Base-by-base conservation (phyloP, 805 yeast genomes). In the Alloascoidea africana region DNA sequence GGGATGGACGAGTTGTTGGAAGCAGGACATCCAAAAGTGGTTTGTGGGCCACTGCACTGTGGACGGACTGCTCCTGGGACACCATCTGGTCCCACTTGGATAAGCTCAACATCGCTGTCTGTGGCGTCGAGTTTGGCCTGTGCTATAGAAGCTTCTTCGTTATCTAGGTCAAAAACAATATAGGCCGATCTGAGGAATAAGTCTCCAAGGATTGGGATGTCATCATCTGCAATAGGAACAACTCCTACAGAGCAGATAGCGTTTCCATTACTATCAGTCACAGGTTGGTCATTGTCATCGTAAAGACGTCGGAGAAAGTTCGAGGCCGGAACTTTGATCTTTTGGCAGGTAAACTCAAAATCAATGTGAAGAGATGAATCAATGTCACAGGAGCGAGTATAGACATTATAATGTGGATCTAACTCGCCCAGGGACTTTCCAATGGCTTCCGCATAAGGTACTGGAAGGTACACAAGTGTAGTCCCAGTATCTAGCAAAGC, bases 151-250 rank as follows among this genome's bases (percentile, higher is more conserved):
- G 73, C 56, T 44, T 65, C 56, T 27, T 49, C 51, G 39, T 60
- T 63, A 14, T 70, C 77, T 39, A 71, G 54, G 48, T 73, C 73
- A 48, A 62, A 68, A 11, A 70, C 76, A 17, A 65, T 56, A 46
- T 73, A 73, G 3, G 69, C 69, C 37, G 61, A 59, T 41, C 73
- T 56, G 37, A 73, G 54, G 44, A 73, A 61, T 38, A 60, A 62
- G 45, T 70, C 76, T 14, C 79, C 80, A 27, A 73, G 53, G 36
- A 68, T 54, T 14, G 60, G 48, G 2, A 46, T 18, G 14, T 52
- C 53, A 38, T 49, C 55, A 14, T 50, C 52, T 2, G 53, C 39
- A 2, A n/a, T n/a, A n/a, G n/a, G n/a, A 8, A 8, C 30, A n/a
- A 33, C 36, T 32, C 33, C 35, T 14, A 39, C 27, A 27, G 33